These are phyloP conservation scores for Hemisphaericaspora nanyangensis DNA, from an alignment of 805 yeast genomes.

Conservation along the genomic window DNA sequence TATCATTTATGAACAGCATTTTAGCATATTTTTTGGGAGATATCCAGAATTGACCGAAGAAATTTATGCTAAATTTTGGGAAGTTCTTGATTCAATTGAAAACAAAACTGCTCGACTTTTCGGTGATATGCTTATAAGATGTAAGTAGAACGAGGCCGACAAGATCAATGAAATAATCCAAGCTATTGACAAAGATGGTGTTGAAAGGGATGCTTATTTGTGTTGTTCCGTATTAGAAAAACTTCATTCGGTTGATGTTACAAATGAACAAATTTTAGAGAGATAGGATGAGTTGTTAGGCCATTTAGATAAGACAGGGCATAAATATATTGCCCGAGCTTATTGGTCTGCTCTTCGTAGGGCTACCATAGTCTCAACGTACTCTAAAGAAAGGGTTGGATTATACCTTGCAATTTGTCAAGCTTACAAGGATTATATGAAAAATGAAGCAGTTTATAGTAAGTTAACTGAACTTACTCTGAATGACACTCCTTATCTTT, in stretches of 20 bases:
- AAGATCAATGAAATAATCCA: slow-evolving; percentile 61
- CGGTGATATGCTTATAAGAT: slow-evolving; percentile 69
- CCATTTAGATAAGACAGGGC: slow-evolving; percentile 49
- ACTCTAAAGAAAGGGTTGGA: slow-evolving; percentile 42
- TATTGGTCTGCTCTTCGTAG: slow-evolving; percentile 84
- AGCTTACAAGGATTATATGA: slow-evolving; percentile 39
- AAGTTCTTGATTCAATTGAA: slow-evolving; percentile 32
- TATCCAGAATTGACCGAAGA: slow-evolving; percentile 49
- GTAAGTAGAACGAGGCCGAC: slow-evolving; percentile 63
- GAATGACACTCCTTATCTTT: no score
- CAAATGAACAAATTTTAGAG: slow-evolving; percentile 47
- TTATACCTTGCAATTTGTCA: slow-evolving; percentile 55
- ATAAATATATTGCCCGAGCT: slow-evolving; percentile 68
- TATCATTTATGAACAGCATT: slow-evolving; percentile 64
- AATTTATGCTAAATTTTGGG: slow-evolving; percentile 56
- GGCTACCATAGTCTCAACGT: slow-evolving; percentile 50
- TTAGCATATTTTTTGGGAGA: slow-evolving; percentile 61
- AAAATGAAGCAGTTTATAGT: no score
- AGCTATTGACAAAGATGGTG: slow-evolving; percentile 54
- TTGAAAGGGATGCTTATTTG: slow-evolving; percentile 63
- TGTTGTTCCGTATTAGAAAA: slow-evolving; percentile 71
- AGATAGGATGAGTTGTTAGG: slow-evolving; percentile 52
- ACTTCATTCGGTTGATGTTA: slow-evolving; percentile 57
- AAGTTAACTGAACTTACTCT: no score
- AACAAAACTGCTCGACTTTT: slow-evolving; percentile 73